A percentile compares a stretch with the other conserved stretches of the same genome.
Evolutionary conservation across 164 flowering plant species (phyloP).

Genomic region (Umbilicus rupestris): DNA sequence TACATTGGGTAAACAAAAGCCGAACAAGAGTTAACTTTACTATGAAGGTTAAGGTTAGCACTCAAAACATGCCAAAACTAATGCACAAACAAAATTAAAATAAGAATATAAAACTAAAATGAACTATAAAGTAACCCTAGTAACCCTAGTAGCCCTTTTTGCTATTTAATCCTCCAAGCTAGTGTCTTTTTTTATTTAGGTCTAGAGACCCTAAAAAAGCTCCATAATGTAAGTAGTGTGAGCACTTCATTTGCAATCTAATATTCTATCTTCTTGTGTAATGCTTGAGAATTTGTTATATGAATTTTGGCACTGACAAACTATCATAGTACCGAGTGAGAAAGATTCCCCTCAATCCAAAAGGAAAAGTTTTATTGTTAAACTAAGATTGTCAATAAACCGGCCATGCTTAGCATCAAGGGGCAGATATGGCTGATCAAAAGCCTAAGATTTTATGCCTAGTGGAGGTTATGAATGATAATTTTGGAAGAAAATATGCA

Average conservation of each 20-base stretch:
- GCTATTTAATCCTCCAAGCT: not conserved
- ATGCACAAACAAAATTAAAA: no score
- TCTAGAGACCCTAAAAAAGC: not conserved
- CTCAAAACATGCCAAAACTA: not conserved
- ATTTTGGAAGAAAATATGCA: no score
- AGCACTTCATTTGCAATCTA: not conserved
- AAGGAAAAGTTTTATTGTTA: not conserved
- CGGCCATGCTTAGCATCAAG: no score
- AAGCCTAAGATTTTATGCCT: no score
- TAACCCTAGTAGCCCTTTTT: not conserved
- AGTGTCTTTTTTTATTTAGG: not conserved
- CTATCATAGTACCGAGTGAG: constrained; percentile 5
- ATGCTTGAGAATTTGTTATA: not conserved
- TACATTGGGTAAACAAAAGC: no score
- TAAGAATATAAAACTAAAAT: not conserved
- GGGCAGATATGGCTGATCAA: no score
- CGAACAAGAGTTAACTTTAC: not conserved
- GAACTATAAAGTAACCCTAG: not conserved
- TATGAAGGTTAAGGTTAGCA: not conserved
- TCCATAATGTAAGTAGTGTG: not conserved
- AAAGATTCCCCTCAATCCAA: constrained; percentile 2
- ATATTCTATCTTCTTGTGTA: not conserved
- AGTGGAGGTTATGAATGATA: no score
- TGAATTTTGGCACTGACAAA: not conserved
- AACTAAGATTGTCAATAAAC: not conserved